Evolutionary conservation across 139 green algal species (phyloP), one percentile per base, ranked within the genome.

Genomic region (Tetratostichococcus sp.): DNA sequence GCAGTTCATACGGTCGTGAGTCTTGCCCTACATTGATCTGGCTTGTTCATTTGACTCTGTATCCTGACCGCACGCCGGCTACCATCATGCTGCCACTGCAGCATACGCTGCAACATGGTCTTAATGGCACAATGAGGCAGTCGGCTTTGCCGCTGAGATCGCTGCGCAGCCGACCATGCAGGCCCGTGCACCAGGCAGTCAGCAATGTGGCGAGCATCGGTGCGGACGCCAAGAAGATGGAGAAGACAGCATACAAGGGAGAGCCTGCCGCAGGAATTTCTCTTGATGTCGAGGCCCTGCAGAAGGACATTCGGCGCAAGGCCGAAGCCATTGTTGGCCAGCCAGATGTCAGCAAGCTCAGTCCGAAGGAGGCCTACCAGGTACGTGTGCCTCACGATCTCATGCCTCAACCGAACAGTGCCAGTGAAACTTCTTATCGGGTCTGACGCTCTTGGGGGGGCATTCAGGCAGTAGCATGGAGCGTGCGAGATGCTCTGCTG

Each of bases 401-500:
- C n/a, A n/a, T n/a, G n/a, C n/a, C n/a, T n/a, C n/a, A n/a, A n/a
- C n/a, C n/a, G n/a, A n/a, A n/a, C n/a, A n/a, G n/a, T n/a, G n/a
- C n/a, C n/a, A n/a, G n/a, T n/a, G n/a, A n/a, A n/a, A n/a, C n/a
- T n/a, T n/a, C n/a, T n/a, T n/a, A n/a, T n/a, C n/a, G n/a, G n/a
- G n/a, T n/a, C n/a, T n/a, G n/a, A n/a, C n/a, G n/a, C n/a, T n/a
- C n/a, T n/a, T n/a, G n/a, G n/a, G n/a, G n/a, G n/a, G n/a, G n/a
- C n/a, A n/a, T n/a, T 34, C 67, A 67, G 76, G 86, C 32, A 79
- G 79, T 80, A 22, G 85, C 93, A 23, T 93, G 80, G 81, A 92
- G 81, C 73, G 88, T 95, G 34, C 90, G 93, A 32, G 92, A 97
- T 66, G 75, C 80, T 21, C 87, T 97, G n/a, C 88, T 97, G 65